A percentile compares a stretch with the other conserved stretches of the same genome.
phyloP scores from a whole-genome alignment of 352 stramenopile species.

The Pythium scleroteichum region DNA sequence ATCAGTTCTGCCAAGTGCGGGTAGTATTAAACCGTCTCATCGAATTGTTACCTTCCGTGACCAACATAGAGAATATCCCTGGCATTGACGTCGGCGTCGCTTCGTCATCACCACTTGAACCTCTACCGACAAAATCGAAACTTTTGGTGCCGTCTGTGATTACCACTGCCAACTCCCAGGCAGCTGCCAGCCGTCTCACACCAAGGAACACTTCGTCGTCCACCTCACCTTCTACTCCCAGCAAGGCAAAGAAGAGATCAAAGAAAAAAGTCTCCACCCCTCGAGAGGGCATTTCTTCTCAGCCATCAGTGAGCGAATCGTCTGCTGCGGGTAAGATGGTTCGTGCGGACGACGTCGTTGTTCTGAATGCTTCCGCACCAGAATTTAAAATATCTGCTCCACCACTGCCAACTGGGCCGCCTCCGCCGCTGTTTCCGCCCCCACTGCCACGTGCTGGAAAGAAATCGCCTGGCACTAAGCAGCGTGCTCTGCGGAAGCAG shows the following conservation, averaged over 20 bases:
- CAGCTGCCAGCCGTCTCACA: neutral
- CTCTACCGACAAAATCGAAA: constrained; percentile 1
- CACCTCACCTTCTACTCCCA: constrained; percentile 11
- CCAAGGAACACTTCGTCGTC: neutral
- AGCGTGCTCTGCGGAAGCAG: neutral
- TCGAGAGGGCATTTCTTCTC: neutral
- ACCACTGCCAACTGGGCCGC: neutral
- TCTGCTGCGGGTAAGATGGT: constrained; percentile 8
- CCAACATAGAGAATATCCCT: neutral
- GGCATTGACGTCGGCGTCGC: neutral
- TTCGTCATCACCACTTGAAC: neutral
- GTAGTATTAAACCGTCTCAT: constrained; percentile 20
- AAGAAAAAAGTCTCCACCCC: constrained; percentile 15
- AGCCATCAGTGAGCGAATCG: neutral
- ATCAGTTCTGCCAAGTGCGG: constrained; percentile 26
- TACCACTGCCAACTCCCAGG: neutral
- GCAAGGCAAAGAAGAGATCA: constrained; percentile 10
- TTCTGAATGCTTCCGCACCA: neutral
- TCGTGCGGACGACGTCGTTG: neutral
- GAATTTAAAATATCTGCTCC: neutral
- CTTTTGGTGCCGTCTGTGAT: constrained; percentile 15
- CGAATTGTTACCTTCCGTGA: constrained; percentile 10
- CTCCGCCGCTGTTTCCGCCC: constrained; percentile 6
- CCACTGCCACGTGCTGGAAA: constrained; percentile 20
- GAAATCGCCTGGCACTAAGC: constrained; percentile 2